Conservation (phyloP, 345 rosid species). For the Garcia nutans region DNA sequence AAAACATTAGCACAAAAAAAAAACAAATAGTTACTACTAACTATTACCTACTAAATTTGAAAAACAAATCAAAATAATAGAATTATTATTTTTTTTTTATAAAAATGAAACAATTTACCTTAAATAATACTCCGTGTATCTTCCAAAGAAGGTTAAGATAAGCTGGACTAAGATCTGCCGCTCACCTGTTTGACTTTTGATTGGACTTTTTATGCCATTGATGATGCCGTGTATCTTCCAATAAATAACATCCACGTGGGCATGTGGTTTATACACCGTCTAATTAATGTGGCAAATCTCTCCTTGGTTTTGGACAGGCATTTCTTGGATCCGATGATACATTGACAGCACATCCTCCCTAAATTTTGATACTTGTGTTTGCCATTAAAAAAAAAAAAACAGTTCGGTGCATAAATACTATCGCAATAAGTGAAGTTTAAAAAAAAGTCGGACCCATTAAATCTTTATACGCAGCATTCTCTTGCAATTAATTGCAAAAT, state of each 20-base stretch:
- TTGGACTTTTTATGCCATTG: not conserved
- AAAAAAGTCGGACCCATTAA: too few species aligned
- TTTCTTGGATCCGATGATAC: conserved; percentile 17
- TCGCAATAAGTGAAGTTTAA: too few species aligned
- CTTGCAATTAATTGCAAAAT: too few species aligned
- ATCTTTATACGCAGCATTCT: too few species aligned
- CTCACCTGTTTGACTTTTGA: conserved; percentile 5
- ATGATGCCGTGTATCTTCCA: conserved; percentile 9
- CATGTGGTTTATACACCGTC: conserved; percentile 9
- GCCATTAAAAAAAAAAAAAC: too few species aligned
- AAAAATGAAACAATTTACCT: not conserved
- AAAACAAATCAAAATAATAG: not conserved
- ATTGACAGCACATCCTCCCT: not conserved
- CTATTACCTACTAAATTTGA: conserved; percentile 4
- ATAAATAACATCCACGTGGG: conserved; percentile 8
- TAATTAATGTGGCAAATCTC: not conserved
- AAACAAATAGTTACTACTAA: not conserved
- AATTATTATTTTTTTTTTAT: not conserved
- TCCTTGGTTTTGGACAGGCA: not conserved
- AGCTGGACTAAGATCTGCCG: conserved; percentile 22
- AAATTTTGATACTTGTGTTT: too few species aligned
- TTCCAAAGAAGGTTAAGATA: not conserved
- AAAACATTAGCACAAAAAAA: not conserved
- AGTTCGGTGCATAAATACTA: too few species aligned
- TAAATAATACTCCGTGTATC: too few species aligned